Base-by-base conservation (phyloP, 768 basidiomycete genomes). In the Collybiopsis luxurians region DNA sequence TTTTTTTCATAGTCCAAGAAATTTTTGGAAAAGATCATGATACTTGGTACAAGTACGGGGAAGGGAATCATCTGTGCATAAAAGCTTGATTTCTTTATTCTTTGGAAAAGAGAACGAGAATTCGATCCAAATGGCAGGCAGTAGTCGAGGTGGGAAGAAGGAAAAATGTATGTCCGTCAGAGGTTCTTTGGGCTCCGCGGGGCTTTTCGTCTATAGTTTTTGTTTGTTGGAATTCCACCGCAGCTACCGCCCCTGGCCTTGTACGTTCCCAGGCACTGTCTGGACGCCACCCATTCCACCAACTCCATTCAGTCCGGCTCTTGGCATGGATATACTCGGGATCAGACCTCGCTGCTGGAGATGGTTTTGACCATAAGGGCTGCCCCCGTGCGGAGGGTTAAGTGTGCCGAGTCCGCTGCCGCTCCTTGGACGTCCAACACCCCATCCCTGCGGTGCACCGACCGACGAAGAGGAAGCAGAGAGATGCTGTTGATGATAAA, bases 401-500 rank as follows among this genome's bases (percentile, higher is more conserved):
- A 48, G 28, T 23, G 38, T 19, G 19, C 27, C 71, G 60, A 81
- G 61, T 21, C 79, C 79, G 60, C 80, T 81, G 36, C 81, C 81
- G 57, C 81, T 83, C 63, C 81, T 71, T 50, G 81, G 81, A 28
- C 79, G 58, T 12, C 76, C 77, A 36, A 65, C 60, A 48, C 64
- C 64, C 54, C 64, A 63, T 39, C 65, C 64, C 31, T 71, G 60
- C 15, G 43, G 54, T 61, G 40, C 28, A n/a, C n/a, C n/a, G 10
- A 24, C 17, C 19, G 28, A 28, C 17, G 44, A 69, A 63, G 46
- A 68, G 17, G 46, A 43, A 5, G 47, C 52, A n/a, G 58, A 58
- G 2, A 59, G 47, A 56, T 56, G 54, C 43, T 60, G 56, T 46
- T 60, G 79, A 64, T 85, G 84, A 42, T 85, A 85, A 31, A 89